These are phyloP conservation scores for Komagataella kurtzmanii DNA, from an alignment of 805 yeast genomes.

Conservation along the genomic window DNA sequence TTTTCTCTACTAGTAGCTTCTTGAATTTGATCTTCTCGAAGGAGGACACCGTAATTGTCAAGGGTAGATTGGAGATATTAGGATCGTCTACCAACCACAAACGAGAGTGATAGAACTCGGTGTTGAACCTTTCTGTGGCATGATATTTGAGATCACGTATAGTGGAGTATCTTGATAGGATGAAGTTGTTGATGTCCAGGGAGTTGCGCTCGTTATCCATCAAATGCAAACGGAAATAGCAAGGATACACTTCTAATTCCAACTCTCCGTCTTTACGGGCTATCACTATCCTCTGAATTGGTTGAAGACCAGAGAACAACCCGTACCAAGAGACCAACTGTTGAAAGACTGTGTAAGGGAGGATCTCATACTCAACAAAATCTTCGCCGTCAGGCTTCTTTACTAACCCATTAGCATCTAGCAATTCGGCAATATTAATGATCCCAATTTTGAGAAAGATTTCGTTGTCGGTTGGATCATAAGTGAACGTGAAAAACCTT, in stretches of 20 bases:
- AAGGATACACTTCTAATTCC: conserved; percentile 10
- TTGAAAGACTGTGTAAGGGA: conserved; percentile 19
- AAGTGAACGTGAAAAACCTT: conserved; percentile 21
- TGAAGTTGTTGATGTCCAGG: background rate
- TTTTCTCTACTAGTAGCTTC: background rate
- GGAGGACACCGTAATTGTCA: conserved; percentile 1
- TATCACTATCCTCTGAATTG: conserved; percentile 23
- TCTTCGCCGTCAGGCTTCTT: conserved; percentile 1
- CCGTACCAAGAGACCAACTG: conserved; percentile 43
- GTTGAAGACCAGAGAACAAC: conserved; percentile 20
- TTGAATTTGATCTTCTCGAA: background rate
- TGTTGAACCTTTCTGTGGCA: background rate
- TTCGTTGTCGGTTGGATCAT: conserved; percentile 14
- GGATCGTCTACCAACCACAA: background rate
- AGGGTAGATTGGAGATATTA: background rate
- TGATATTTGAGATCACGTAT: background rate
- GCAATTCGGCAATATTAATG: conserved; percentile 28
- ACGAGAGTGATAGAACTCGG: background rate
- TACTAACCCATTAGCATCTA: conserved; percentile 28
- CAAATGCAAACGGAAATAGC: background rate
- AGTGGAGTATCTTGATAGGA: background rate
- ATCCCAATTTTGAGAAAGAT: conserved; percentile 24
- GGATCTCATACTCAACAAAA: background rate
- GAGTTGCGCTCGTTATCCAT: background rate
- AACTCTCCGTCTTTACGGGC: conserved; percentile 10